Evolutionary conservation across 83 land plant genomes (phyloP), one percentile per base, ranked within the genome.

Genomic region (Diphasiastrum complanatum): DNA sequence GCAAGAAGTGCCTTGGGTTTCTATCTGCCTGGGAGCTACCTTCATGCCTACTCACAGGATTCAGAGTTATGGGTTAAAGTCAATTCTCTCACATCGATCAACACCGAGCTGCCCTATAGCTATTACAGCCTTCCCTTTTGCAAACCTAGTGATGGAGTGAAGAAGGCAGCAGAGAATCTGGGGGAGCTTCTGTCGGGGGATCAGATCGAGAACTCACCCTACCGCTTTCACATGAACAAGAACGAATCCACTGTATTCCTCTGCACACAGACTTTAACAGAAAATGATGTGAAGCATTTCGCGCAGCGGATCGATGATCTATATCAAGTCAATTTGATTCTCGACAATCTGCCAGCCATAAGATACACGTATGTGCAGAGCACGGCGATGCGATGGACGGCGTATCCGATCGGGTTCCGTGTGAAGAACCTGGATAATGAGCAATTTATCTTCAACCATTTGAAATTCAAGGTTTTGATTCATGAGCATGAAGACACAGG

Each of bases 11-110:
- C n/a, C n/a, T n/a, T n/a, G n/a, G n/a, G n/a, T 18, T 83, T 80
- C 49, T 83, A 83, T 50, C 70, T 83, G 27, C 86, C 86, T 24
- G 86, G 86, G 1, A 83, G 86, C 51, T 83, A 83, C 63, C 75
- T 83, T 5, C 75, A 64, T 54, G 70, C 71, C 29, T 69, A 79
- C 41, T 61, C 2, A 6, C 19, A 60, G 12, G 78, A 80, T 2
- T 65, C 51, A 26, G 14, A 26, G 8, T 64, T 83, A 14, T 66
- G 60, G 25, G 86, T 74, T 50, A 83, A 79, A 69, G 86, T 80
- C 18, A 82, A 82, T 60, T 78, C 85, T 27, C 67, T 82, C 52
- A 82, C 85, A 2, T 82, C 85, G 0, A 75, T 78, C 36, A 82
- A 82, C 26, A 82, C 85, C 6, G 83, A 82, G 73, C 79, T 82